Base-by-base conservation (phyloP, 2,329 filamentous ascomycete genomes). In the Hysterium pulicare region DNA sequence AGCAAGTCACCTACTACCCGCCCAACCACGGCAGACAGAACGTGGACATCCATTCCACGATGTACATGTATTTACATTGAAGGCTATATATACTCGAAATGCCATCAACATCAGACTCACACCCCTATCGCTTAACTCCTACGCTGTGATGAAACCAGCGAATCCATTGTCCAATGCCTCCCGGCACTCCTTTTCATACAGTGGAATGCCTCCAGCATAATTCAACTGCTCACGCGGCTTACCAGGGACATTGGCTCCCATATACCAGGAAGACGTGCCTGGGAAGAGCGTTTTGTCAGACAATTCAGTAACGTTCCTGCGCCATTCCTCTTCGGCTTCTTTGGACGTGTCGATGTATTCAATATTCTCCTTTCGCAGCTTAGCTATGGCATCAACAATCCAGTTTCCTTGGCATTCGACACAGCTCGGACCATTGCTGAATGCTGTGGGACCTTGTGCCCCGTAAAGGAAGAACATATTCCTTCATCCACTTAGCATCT, bases 401-500 rank as follows among this genome's bases (percentile, higher is more conserved):
- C 67, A 73, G 36, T 73, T 68, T 11, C 64, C 67, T 49, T 74
- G 71, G 4, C 63, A 58, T 45, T 73, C 70, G 17, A 71, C 59
- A 46, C 69, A 73, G 22, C 61, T 69, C 2, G 71, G 71, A 0
- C 71, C 71, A 38, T 74, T 74, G 40, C 61, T 65, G 52, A 73
- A 72, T 2, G 71, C 70, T 0, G 71, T 73, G 0, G 71, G 71
- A 0, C 68, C 71, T 43, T 73, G 71, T 4, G 70, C 64, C 2
- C 71, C 70, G 49, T 74, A 73, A 10, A 71, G 54, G 60, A 68
- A 67, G 58, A 71, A 71, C 55, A 69, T 63, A 47, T 71, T 71
- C 1, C 55, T 60, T 16, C n/a, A 1, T 6, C 11, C 23, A 10
- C 22, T 49, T 31, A 50, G 46, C 19, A 28, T 10, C 6, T 11